Evolutionary conservation across 345 rosid genomes (phyloP), one percentile per base, ranked within the genome.

Genomic region (Aegle marmelos): DNA sequence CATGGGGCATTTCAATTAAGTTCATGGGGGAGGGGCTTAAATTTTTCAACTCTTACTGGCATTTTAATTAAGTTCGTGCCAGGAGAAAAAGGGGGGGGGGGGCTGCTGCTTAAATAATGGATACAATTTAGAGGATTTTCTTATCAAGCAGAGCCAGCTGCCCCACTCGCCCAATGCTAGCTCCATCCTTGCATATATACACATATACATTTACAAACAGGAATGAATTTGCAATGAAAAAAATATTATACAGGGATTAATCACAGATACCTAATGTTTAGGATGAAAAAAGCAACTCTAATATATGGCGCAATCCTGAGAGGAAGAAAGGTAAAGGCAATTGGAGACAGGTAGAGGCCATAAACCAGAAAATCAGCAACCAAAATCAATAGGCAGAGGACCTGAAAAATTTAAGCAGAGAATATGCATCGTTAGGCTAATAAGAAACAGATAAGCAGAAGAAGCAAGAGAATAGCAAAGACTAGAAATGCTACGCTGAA

Each of bases 261-360:
- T 34, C 53, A 63, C 41, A 37, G 66, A 56, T 93, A 96, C 99
- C 98, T 91, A 36, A 89, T 88, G 83, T 83, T 88, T 68, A 92
- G 88, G 84, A 91, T 86, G 84, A 96, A 90, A 82, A 94, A 54
- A 68, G 89, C 74, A 79, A 96, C 99, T 86, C 98, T 88, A 77
- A 91, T 82, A 60, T 96, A 94, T 30, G 97, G 99, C 21, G 99
- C 98, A 73, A 90, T 82, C 80, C 99, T 88, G 75, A 91, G 75
- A 21, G 99, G 97, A 82, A 96, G 97, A 83, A 70, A 90, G 79
- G 79, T 76, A 41, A 89, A 79, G 78, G 88, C 90, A 81, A 89
- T 85, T 4, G 92, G 97, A 81, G 97, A 94, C 83, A 92, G 82
- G 82, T 87, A 96, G 76, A 94, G 85, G 81, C 81, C 75, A 86